Evolutionary conservation across 805 yeast species (phyloP).

Genomic region (Candida palmyrensis): DNA sequence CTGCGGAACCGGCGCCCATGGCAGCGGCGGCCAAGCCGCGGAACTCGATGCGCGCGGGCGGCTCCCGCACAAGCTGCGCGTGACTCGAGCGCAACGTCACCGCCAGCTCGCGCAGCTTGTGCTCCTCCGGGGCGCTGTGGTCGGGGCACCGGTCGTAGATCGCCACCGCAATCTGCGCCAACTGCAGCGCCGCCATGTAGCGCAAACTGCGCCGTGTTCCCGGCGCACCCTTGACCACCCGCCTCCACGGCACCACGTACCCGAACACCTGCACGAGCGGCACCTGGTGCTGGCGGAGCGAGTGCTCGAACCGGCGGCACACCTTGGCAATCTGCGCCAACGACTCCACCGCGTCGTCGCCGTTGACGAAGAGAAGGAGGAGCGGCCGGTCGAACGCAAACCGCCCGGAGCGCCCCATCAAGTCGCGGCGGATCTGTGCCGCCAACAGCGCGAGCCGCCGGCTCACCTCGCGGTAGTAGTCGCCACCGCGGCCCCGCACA

Average conservation of each 20-base stretch:
- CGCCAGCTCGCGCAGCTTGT: too few species aligned
- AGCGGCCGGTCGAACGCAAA: conserved; percentile 45
- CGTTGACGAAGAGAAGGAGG: conserved; percentile 46
- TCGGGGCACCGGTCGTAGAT: conserved; percentile 56
- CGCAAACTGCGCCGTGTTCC: conserved; percentile 12
- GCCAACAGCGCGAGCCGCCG: conserved; percentile 25
- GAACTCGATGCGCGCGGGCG: conserved; percentile 33
- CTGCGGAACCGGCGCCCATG: conserved; percentile 7
- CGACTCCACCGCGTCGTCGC: conserved; percentile 38
- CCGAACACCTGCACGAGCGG: conserved; percentile 35
- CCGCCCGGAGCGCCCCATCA: conserved; percentile 34
- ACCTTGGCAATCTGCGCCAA: conserved; percentile 42
- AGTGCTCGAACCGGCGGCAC: conserved; percentile 42
- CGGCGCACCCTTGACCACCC: conserved; percentile 16
- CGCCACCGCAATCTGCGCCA: conserved; percentile 44
- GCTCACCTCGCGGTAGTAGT: conserved; percentile 26
- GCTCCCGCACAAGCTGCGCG: conserved; percentile 33
- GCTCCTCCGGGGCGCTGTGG: conserved; percentile 8
- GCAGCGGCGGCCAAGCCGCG: conserved; percentile 22
- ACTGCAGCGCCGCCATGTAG: conserved; percentile 27
- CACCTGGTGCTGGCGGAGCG: conserved; percentile 32
- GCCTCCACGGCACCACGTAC: conserved; percentile 28
- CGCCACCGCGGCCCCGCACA: conserved; percentile 16
- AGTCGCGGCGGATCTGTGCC: conserved; percentile 32
- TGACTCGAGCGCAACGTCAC: conserved; percentile 8